Percentiles rank a stretch among this genome's conserved stretches.
phyloP scores from a whole-genome alignment of 257 asterid species.

The Nicotiana obtusifolia region DNA sequence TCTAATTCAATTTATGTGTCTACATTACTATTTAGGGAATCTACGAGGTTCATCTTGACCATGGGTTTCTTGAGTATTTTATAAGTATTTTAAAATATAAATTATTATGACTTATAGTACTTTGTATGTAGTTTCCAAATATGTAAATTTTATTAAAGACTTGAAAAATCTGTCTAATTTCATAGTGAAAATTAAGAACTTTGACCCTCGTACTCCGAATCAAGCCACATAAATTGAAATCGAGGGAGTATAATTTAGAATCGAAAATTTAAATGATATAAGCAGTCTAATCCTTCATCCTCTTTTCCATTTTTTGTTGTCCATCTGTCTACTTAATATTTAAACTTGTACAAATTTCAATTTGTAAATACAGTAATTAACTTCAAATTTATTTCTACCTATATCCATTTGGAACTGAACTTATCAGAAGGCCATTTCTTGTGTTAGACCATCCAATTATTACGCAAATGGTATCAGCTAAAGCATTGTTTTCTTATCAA shows the following conservation, averaged over 20 bases:
- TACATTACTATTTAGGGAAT: no score
- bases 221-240: no score
- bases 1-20: no score
- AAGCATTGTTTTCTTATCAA: neutral
- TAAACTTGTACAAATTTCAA: neutral
- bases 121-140: no score
- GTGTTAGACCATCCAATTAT: neutral
- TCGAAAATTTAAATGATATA: neutral
- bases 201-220: no score
- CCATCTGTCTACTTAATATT: neutral
- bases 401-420: neutral
- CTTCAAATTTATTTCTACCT: neutral
- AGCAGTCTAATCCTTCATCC: neutral
- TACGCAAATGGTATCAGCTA: neutral
- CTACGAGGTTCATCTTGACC: no score
- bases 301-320: neutral
- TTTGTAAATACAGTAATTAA: neutral
- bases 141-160: no score
- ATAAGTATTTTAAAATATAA: no score
- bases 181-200: no score
- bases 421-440: neutral
- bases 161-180: no score
- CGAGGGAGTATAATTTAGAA: neutral
- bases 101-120: no score
- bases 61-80: no score